phyloP scores from a whole-genome alignment of 805 yeast genomes.

The Trichomonascus vanleenenianus region DNA sequence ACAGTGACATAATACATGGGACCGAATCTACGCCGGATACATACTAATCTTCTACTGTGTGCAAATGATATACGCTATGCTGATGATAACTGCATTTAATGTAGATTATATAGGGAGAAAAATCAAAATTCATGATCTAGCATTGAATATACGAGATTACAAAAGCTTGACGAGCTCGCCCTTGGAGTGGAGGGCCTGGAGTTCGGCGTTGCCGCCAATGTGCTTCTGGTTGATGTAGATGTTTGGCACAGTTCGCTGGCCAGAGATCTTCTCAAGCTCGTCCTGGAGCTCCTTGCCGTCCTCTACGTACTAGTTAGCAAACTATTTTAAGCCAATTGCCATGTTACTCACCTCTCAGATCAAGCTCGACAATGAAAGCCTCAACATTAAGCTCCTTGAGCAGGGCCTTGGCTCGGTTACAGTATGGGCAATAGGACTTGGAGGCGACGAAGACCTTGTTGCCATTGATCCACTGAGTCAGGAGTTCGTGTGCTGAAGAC shows the following conservation, averaged over 20 bases:
- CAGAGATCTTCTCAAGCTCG: conserved; percentile 69
- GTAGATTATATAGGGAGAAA: too few relatives aligned
- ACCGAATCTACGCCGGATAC: neutral
- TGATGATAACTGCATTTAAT: too few relatives aligned
- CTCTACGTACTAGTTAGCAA: conserved; percentile 18
- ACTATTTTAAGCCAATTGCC: neutral
- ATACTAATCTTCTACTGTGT: too few relatives aligned
- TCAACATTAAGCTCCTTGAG: conserved; percentile 33
- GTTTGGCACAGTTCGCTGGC: conserved; percentile 93
- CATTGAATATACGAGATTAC: conserved; percentile 1
- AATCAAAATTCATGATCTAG: neutral
- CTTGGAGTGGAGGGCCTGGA: conserved; percentile 58
- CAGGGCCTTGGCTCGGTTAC: conserved; percentile 41
- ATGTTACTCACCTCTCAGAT: conserved; percentile 23
- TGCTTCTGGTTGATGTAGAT: conserved; percentile 86
- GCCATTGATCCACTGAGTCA: conserved; percentile 16
- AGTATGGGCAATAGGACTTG: conserved; percentile 63
- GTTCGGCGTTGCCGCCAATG: conserved; percentile 91
- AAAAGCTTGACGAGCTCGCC: conserved; percentile 48
- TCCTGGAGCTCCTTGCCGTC: conserved; percentile 82
- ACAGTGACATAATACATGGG: neutral
- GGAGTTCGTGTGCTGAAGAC: neutral
- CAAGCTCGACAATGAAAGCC: conserved; percentile 42
- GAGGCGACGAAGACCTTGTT: conserved; percentile 48
- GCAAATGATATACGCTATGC: too few relatives aligned